Evolutionary conservation across 2,329 filamentous ascomycete genomes (phyloP).

Genomic region (Phialophora expanda): DNA sequence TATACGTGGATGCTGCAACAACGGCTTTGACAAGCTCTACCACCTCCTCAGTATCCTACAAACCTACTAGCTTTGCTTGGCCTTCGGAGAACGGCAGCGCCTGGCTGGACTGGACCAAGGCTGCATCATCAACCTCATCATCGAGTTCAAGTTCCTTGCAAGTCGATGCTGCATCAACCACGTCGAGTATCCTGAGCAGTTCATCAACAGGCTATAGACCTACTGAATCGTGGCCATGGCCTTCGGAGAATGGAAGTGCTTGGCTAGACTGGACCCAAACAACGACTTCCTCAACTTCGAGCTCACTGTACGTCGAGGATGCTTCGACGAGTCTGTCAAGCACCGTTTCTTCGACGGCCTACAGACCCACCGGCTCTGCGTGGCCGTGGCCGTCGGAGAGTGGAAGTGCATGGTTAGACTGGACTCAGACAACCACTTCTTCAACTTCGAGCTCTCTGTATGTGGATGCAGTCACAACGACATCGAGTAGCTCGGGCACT

Average conservation of each 20-base stretch:
- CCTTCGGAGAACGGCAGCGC: slow-evolving; percentile 7
- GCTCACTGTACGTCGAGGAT: slow-evolving; percentile 7
- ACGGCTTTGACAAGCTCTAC: background rate
- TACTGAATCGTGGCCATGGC: slow-evolving; percentile 1
- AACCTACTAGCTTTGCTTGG: background rate
- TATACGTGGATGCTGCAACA: background rate
- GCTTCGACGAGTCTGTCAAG: background rate
- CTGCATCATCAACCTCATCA: background rate
- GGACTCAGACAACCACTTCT: slow-evolving; percentile 12
- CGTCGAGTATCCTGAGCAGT: background rate
- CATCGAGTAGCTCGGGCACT: slow-evolving; percentile 1
- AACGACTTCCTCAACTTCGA: slow-evolving; percentile 6
- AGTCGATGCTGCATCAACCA: background rate
- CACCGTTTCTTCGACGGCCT: slow-evolving; percentile 4
- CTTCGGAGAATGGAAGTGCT: slow-evolving; percentile 8
- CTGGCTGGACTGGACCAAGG: slow-evolving; percentile 10
- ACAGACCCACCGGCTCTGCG: slow-evolving; percentile 5
- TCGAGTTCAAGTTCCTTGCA: background rate
- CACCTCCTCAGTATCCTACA: background rate
- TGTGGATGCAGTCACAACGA: slow-evolving; percentile 14
- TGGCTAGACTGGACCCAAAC: slow-evolving; percentile 20
- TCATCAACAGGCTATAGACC: slow-evolving; percentile 3
- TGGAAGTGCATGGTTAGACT: slow-evolving; percentile 3
- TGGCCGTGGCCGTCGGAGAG: slow-evolving; percentile 1
- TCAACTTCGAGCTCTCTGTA: slow-evolving; percentile 10